Evolutionary conservation across 805 yeast genomes (phyloP).

Genomic region (Barnettozyma wickerhamii): DNA sequence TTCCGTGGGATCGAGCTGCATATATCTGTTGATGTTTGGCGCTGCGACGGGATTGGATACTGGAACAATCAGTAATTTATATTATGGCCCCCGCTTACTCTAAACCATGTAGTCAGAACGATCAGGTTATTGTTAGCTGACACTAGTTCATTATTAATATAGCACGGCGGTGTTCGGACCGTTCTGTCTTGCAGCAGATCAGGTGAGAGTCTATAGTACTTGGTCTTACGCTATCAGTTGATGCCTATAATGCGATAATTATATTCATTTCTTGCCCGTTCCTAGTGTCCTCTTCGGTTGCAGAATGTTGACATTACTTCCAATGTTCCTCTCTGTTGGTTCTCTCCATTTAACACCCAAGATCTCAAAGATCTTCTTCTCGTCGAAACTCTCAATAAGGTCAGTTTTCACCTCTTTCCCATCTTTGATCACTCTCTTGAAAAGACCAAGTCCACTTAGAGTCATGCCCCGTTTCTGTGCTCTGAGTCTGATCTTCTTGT

Average conservation of each 20-base stretch:
- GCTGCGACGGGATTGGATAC: too few species aligned
- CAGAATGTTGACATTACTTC: conserved; percentile 6
- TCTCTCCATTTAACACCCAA: conserved; percentile 35
- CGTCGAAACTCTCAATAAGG: conserved; percentile 40
- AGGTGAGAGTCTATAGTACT: too few species aligned
- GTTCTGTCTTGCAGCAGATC: too few species aligned
- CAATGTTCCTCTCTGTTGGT: conserved; percentile 27
- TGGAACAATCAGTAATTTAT: too few species aligned
- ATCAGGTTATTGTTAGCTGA: too few species aligned
- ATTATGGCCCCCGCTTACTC: too few species aligned
- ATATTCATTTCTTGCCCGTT: not conserved
- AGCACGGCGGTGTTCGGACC: too few species aligned
- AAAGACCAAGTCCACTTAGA: conserved; percentile 43
- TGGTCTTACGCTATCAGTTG: too few species aligned
- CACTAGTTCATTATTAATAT: too few species aligned
- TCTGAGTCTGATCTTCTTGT: conserved; percentile 39
- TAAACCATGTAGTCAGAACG: too few species aligned
- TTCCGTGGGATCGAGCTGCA: conserved; percentile 1
- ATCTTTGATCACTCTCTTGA: conserved; percentile 12
- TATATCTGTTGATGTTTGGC: too few species aligned
- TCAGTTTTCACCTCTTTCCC: conserved; percentile 9
- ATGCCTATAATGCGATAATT: too few species aligned
- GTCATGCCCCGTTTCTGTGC: conserved; percentile 36
- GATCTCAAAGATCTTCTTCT: conserved; percentile 39
- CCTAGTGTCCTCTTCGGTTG: not conserved